Conservation (phyloP, 306 rosid genomes). For the Argentina anserina region DNA sequence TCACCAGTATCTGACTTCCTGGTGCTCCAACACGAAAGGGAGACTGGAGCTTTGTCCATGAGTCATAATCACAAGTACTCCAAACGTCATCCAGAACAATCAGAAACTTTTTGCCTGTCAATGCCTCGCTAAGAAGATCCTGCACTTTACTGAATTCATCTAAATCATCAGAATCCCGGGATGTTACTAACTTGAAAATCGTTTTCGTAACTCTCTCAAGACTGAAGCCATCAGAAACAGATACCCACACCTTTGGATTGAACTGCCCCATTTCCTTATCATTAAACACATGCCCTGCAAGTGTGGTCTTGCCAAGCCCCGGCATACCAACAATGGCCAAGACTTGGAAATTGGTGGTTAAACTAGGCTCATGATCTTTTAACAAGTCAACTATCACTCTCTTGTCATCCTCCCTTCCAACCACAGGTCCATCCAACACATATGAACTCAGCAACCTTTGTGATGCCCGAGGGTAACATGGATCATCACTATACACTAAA, state of each 20-base stretch:
- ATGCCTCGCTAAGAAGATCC: background rate
- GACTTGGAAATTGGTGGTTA: background rate
- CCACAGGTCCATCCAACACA: background rate
- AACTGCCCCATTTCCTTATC: no score
- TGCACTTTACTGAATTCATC: conserved; percentile 3
- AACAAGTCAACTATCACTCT: no score
- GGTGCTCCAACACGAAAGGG: conserved; percentile 11
- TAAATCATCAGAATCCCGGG: background rate
- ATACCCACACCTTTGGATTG: background rate
- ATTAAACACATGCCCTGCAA: background rate
- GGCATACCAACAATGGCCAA: conserved; percentile 14
- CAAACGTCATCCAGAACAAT: conserved; percentile 32
- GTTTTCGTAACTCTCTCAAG: background rate
- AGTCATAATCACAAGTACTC: conserved; percentile 2
- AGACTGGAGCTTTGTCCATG: conserved; percentile 11
- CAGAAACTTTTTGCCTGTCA: conserved; percentile 4
- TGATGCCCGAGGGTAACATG: background rate
- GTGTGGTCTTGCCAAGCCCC: conserved; percentile 18
- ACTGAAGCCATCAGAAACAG: background rate
- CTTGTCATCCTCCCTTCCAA: conserved; percentile 25
- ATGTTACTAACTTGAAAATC: background rate
- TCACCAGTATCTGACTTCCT: conserved; percentile 28
- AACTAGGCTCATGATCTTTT: background rate
- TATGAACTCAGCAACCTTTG: background rate
- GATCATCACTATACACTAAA: conserved; percentile 6